Evolutionary conservation across 75 land plant genomes (phyloP), one percentile per base, ranked within the genome.

Genomic region (Pseudotsuga menziesii): DNA sequence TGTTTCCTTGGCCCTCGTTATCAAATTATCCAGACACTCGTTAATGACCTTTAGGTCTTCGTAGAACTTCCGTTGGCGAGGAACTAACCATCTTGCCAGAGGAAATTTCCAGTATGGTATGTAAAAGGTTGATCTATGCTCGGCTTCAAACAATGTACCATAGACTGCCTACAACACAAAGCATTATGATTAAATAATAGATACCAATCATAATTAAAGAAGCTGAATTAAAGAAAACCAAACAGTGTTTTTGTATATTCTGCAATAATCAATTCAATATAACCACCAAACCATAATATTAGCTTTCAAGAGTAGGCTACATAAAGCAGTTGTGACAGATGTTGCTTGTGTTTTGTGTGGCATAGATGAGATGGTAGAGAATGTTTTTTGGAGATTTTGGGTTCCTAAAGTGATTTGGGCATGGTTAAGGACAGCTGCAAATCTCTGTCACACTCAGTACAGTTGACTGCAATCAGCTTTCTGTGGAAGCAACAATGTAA

Each of bases 51-150:
- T 92, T 44, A 97, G 78, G 78, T 97, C 99, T 44, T 72, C 79
- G 9, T 85, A 92, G 80, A 97, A 96, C 85, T 97, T 94, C 56
- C 91, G 74, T 83, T 97, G 99, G 83, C 99, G 84, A 19, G 99
- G 99, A 52, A 97, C 92, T 56, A 97, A 72, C 98, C 93, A 97
- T 72, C 82, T 86, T 81, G 95, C 83, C 22, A 92, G 76, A 22
- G 99, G 99, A 75, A 97, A 59, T 77, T 97, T 97, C 99, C 99
- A 97, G 77, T 97, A 97, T 41, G 99, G 99, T 19, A 97, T 94
- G 66, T 97, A 97, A 78, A 97, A 97, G 20, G 99, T 97, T 26
- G 99, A 97, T 78, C 99, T 77, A 61, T 97, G 99, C 80, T 97
- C 99, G 26, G 98, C 99, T 80, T 97, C 99, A 82, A 86, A 94